Evolutionary conservation across 2,329 filamentous ascomycete species (phyloP).

Genomic region (Aureobasidium sp.): DNA sequence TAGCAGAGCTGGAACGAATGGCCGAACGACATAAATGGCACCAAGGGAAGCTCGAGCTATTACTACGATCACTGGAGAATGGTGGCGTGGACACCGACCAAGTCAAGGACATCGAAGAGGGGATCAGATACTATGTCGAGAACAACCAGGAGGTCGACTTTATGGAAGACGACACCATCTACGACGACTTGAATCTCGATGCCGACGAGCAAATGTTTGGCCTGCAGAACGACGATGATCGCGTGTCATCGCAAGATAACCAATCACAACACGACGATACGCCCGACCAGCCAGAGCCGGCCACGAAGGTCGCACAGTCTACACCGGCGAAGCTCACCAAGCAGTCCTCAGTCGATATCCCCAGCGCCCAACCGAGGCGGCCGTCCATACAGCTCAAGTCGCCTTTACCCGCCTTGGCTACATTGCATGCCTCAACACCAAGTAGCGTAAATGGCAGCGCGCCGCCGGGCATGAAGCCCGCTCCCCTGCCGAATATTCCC

Average conservation of each 20-base stretch:
- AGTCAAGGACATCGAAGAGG: conserved; percentile 82
- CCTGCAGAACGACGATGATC: conserved; percentile 71
- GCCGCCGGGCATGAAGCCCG: conserved; percentile 75
- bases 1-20: conserved; percentile 74
- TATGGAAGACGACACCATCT: conserved; percentile 88
- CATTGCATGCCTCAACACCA: conserved; percentile 67
- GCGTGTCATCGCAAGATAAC: conserved; percentile 88
- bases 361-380: conserved; percentile 53
- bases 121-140: conserved; percentile 90
- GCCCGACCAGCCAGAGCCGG: conserved; percentile 43
- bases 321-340: conserved; percentile 45
- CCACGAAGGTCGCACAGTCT: not conserved
- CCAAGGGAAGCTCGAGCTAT: conserved; percentile 81
- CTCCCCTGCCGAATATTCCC: conserved; percentile 72
- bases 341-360: conserved; percentile 51
- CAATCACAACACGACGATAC: conserved; percentile 85
- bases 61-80: conserved; percentile 86
- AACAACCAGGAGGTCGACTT: conserved; percentile 85
- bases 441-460: conserved; percentile 54
- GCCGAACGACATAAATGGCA: conserved; percentile 97
- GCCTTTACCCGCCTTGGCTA: conserved; percentile 84
- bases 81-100: conserved; percentile 81
- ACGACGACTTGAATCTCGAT: conserved; percentile 86
- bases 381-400: conserved; percentile 91
- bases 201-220: conserved; percentile 88